These are phyloP conservation scores for Microdochium trichocladiopsis DNA, from an alignment of 2,329 filamentous ascomycete species.

Conservation along the genomic window DNA sequence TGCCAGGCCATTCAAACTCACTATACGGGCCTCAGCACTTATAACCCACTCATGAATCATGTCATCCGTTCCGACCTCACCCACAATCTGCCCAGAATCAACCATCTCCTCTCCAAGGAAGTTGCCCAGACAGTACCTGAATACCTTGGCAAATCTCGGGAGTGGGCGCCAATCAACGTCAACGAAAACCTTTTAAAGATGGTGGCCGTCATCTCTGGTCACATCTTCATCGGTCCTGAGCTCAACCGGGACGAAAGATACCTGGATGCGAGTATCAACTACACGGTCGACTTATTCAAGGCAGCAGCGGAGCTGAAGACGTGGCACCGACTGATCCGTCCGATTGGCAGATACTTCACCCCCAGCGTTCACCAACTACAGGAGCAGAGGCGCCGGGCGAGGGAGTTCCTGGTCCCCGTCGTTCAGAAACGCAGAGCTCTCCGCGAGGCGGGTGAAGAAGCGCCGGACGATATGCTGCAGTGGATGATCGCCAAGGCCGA, in stretches of 20 bases:
- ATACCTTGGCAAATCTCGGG: conserved; percentile 26
- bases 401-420: conserved; percentile 26
- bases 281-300: conserved; percentile 32
- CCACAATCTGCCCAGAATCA: conserved; percentile 18
- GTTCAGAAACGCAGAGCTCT: conserved; percentile 19
- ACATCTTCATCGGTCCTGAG: conserved; percentile 39
- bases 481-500: conserved; percentile 32
- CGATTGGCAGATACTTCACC: conserved; percentile 19
- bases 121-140: conserved; percentile 22
- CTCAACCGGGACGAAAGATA: conserved; percentile 36
- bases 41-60: background rate
- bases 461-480: conserved; percentile 36
- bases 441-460: conserved; percentile 12
- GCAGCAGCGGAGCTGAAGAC: conserved; percentile 18
- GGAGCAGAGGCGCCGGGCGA: conserved; percentile 20
- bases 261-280: conserved; percentile 37
- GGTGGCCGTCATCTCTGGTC: conserved; percentile 36
- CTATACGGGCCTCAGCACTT: background rate
- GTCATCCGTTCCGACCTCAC: conserved; percentile 5
- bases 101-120: conserved; percentile 28
- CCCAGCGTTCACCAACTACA: conserved; percentile 26
- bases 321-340: conserved; percentile 15
- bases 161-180: conserved; percentile 33
- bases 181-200: conserved; percentile 34
- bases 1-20: background rate